phyloP scores from a whole-genome alignment of 2,329 filamentous ascomycete genomes.

The Fusarium continuum region DNA sequence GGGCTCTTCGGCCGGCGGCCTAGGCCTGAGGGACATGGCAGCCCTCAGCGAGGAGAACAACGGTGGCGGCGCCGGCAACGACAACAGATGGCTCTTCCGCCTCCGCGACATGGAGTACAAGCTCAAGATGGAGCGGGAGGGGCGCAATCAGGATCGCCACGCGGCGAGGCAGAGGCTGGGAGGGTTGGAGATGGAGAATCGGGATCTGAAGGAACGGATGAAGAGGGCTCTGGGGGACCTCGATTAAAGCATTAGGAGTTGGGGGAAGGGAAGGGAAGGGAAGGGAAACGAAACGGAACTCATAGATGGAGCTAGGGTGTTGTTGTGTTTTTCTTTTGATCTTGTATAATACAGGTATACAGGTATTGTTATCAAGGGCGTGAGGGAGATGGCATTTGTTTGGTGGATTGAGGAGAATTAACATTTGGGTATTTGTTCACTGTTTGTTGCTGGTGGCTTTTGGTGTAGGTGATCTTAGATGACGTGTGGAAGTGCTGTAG shows the following conservation, averaged over 20 bases:
- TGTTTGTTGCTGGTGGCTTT: too few relatives aligned
- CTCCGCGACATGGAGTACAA: constrained; percentile 88
- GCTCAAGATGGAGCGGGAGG: constrained; percentile 90
- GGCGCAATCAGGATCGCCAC: constrained; percentile 81
- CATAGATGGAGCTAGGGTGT: constrained; percentile 40
- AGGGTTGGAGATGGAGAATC: constrained; percentile 78
- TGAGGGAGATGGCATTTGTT: constrained; percentile 12
- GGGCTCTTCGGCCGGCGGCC: constrained; percentile 34
- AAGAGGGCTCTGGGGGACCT: constrained; percentile 49
- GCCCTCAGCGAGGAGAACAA: constrained; percentile 35
- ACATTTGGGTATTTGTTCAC: constrained; percentile 16
- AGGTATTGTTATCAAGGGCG: constrained; percentile 29
- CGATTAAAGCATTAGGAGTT: constrained; percentile 34
- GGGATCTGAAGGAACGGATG: constrained; percentile 72
- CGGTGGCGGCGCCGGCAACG: constrained; percentile 49
- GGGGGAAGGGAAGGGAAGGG: constrained; percentile 17
- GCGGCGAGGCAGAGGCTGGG: constrained; percentile 84
- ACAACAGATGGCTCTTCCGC: constrained; percentile 85
- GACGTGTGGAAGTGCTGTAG: background rate
- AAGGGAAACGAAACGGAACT: constrained; percentile 8
- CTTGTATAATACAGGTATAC: constrained; percentile 41
- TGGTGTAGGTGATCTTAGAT: background rate
- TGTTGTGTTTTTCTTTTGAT: constrained; percentile 19
- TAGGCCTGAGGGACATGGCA: constrained; percentile 45
- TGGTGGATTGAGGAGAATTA: constrained; percentile 9